phyloP scores from a whole-genome alignment of 73 alveolate species.

The Paramecium sexaurelia region DNA sequence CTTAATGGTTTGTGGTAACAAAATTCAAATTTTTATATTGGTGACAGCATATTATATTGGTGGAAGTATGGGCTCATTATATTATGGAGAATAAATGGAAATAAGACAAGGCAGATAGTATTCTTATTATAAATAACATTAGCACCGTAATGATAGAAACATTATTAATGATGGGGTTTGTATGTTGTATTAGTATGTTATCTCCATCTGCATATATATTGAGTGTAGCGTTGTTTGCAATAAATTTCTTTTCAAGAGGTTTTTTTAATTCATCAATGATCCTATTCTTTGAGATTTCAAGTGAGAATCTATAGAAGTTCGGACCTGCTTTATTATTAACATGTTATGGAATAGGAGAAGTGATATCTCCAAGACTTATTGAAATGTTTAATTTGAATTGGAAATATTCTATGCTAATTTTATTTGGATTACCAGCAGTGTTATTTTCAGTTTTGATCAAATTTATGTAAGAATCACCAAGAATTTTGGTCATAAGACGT shows the following conservation, averaged over 20 bases:
- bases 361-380: neutral
- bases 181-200: neutral
- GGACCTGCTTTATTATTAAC: conserved; percentile 37
- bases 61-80: conserved; percentile 23
- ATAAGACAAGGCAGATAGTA: conserved; percentile 41
- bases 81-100: conserved; percentile 45
- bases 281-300: conserved; percentile 12
- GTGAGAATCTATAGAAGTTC: conserved; percentile 10
- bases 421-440: conserved; percentile 30
- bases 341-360: conserved; percentile 21
- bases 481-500: neutral
- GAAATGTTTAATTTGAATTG: conserved; percentile 3
- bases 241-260: conserved; percentile 5
- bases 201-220: conserved; percentile 19
- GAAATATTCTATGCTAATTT: neutral
- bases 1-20: neutral
- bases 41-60: conserved; percentile 35
- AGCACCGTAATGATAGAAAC: conserved; percentile 45
- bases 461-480: conserved; percentile 34
- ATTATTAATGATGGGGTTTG: neutral
- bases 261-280: conserved; percentile 44
- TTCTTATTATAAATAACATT: neutral
- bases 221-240: conserved; percentile 18
- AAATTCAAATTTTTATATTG: neutral
- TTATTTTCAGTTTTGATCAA: conserved; percentile 5